A percentile compares a stretch with the other conserved stretches of the same genome.
phyloP scores from a whole-genome alignment of 108 stramenopile species.

The Cyclotella sp. region DNA sequence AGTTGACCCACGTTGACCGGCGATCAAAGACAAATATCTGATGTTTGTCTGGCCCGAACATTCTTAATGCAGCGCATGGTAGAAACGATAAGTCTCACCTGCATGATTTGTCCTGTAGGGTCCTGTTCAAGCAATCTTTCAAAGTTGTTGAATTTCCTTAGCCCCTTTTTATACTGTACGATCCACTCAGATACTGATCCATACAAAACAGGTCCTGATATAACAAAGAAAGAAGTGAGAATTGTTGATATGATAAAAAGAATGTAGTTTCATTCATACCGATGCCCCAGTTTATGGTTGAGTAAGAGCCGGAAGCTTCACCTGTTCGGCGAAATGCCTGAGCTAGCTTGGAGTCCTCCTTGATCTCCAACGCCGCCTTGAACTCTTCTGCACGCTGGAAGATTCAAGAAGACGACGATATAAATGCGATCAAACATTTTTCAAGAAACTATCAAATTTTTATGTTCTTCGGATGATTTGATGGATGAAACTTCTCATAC shows the following conservation, averaged over 20 bases:
- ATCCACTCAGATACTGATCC: conserved; percentile 97
- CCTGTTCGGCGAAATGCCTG: conserved; percentile 78
- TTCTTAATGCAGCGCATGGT: neutral
- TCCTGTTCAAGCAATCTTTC: conserved; percentile 85
- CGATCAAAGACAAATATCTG: neutral
- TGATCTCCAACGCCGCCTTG: conserved; percentile 92
- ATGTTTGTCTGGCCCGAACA: neutral
- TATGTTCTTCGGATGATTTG: neutral
- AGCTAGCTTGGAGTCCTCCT: conserved; percentile 80
- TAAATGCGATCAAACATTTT: neutral
- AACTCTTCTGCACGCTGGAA: conserved; percentile 93
- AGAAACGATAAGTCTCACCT: conserved; percentile 28
- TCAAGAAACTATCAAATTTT: neutral
- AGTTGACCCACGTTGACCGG: neutral
- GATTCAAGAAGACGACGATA: neutral
- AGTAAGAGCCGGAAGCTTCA: conserved; percentile 61
- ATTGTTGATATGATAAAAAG: neutral
- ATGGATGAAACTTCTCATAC: neutral
- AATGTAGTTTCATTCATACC: conserved; percentile 27
- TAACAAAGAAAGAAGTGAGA: neutral
- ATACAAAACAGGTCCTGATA: conserved; percentile 85
- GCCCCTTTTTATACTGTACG: conserved; percentile 86
- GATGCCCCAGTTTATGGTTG: conserved; percentile 82
- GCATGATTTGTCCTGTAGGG: conserved; percentile 79
- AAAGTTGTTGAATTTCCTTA: conserved; percentile 91